Evolutionary conservation across 306 rosid species (phyloP), one percentile per base, ranked within the genome.

Genomic region (Cicer cuneatum): DNA sequence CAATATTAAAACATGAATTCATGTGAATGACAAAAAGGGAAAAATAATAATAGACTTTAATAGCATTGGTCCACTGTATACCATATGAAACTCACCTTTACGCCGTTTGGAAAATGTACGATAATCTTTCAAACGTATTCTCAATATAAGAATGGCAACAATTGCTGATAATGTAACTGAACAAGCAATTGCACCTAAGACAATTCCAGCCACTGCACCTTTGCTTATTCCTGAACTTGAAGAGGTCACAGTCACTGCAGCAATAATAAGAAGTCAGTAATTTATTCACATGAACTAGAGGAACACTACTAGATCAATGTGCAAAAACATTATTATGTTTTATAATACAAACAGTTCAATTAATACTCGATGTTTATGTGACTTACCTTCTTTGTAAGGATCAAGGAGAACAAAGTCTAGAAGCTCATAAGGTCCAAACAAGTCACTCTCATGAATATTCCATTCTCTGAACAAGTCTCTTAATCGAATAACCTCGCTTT

Each of bases 391-490:
- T 8, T 45, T 77, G 67, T 91, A 91, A 80, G 82, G 71, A 48
- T 48, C 90, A 59, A 78, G 40, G 41, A 90, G 84, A 49, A 70
- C 15, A 68, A 90, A 81, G 49, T 52, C 10, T 33, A 90, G 33
- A 42, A 90, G 90, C 80, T 95, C 99, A 71, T 90, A 92, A 43
- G 99, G 99, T 45, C 99, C 99, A 58, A 92, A 90, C 14, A 86
- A 0, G 0, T 69, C 90, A 52, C 75, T 81, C 24, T 86, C 89
- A n/a, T 1, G 53, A 75, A 95, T 78, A 1, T 16, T 14, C 99
- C 98, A 95, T 69, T 78, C 52, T 29, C 92, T 78, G 82, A 90
- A 87, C 86, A 48, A 46, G 82, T 14, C 2, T 52, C 43, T 74
- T 39, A 95, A 61, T 81, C 97, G 84, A 77, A 0, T 10, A 83